phyloP scores from a whole-genome alignment of 306 rosid species.

The Trichosanthes cucumerina region DNA sequence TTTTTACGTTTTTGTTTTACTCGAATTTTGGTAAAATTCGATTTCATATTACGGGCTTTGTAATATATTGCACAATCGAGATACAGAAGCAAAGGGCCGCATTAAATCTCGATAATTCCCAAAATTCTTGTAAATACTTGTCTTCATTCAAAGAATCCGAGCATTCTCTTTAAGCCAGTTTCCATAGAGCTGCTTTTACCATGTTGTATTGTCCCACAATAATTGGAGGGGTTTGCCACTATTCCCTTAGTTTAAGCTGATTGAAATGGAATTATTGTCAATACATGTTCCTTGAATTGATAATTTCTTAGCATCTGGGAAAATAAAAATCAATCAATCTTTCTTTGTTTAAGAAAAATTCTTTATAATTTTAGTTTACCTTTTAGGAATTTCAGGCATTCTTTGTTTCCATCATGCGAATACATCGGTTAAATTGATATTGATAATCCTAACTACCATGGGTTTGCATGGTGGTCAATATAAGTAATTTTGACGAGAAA shows the following conservation, averaged over 20 bases:
- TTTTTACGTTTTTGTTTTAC: neutral
- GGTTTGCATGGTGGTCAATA: neutral
- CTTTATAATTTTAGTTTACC: neutral
- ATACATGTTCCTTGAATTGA: neutral
- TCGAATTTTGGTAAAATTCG: neutral
- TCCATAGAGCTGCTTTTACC: neutral
- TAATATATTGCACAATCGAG: neutral
- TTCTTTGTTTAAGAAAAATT: neutral
- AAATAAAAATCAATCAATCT: neutral
- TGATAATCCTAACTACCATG: neutral
- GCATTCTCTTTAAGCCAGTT: neutral
- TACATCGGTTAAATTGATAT: neutral
- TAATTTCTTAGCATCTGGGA: neutral
- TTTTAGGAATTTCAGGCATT: neutral
- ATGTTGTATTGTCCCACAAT: neutral
- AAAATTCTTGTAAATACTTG: neutral
- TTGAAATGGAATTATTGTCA: neutral
- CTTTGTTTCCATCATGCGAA: neutral
- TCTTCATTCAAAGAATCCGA: neutral
- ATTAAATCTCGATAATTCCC: neutral
- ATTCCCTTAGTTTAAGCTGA: neutral
- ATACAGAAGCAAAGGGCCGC: neutral
- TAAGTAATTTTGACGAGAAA: neutral
- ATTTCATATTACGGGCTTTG: neutral
- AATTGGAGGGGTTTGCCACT: neutral